Evolutionary conservation across 164 flowering plant genomes (phyloP).

Genomic region (Tetracentron sinense): DNA sequence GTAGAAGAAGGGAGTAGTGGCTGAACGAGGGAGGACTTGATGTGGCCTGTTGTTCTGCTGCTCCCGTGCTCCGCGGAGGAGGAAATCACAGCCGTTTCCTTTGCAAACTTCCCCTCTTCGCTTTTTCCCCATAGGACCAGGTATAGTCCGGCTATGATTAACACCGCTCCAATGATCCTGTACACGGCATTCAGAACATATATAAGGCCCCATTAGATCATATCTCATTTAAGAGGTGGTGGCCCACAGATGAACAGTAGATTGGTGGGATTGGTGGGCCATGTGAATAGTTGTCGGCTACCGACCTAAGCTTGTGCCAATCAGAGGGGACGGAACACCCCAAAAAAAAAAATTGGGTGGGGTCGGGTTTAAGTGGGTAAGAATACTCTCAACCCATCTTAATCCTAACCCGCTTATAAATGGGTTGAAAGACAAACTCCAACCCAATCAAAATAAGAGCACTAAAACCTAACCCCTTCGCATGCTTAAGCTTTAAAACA

Average conservation of each 20-base stretch:
- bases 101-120: conserved; percentile 61
- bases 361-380: no score
- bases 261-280: no score
- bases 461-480: no score
- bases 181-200: conserved; percentile 7
- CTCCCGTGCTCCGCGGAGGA: conserved; percentile 41
- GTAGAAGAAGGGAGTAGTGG: conserved; percentile 76
- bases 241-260: background rate
- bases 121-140: conserved; percentile 95
- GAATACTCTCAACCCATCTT: no score
- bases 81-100: conserved; percentile 33
- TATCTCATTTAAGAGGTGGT: background rate
- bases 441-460: no score
- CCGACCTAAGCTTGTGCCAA: no score
- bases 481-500: no score
- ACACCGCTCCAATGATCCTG: conserved; percentile 95
- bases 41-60: conserved; percentile 33
- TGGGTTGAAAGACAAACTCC: no score
- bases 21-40: conserved; percentile 64
- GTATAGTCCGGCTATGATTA: conserved; percentile 83
- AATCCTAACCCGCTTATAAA: no score
- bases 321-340: no score
- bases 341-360: no score
- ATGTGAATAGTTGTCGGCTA: no score
- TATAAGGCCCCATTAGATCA: background rate